phyloP scores from a whole-genome alignment of 1,284 basidiomycete genomes.

The Tylopilus sp. region DNA sequence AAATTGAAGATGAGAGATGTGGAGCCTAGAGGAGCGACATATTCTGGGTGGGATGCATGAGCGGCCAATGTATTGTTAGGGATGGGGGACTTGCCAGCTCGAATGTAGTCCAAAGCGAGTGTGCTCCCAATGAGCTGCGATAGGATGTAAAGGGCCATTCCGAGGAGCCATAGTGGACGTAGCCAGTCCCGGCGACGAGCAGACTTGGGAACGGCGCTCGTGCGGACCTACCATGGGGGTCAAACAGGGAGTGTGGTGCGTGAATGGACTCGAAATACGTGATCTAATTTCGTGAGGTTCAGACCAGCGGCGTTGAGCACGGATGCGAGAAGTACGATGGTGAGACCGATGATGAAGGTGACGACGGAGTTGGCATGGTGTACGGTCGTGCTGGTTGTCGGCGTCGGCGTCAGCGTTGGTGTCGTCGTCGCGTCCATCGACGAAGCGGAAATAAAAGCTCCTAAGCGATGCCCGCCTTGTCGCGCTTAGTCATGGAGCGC shows the following conservation, averaged over 20 bases:
- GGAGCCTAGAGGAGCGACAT: slow-evolving; percentile 80
- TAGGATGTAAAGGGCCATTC: slow-evolving; percentile 78
- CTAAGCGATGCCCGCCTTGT: slow-evolving; percentile 14
- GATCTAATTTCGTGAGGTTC: slow-evolving; percentile 81
- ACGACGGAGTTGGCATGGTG: slow-evolving; percentile 58
- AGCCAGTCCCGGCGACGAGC: slow-evolving; percentile 66
- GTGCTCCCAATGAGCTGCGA: slow-evolving; percentile 86
- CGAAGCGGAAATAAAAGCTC: slow-evolving; percentile 13
- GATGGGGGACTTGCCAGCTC: slow-evolving; percentile 55
- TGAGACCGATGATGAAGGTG: slow-evolving; percentile 76
- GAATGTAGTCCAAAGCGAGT: slow-evolving; percentile 81
- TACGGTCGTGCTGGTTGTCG: slow-evolving; percentile 26
- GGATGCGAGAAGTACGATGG: slow-evolving; percentile 74
- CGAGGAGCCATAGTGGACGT: slow-evolving; percentile 78
- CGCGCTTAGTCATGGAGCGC: slow-evolving; percentile 18
- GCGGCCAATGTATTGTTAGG: not conserved
- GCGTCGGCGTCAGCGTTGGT: not conserved
- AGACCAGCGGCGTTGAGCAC: slow-evolving; percentile 82
- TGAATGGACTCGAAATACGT: slow-evolving; percentile 46
- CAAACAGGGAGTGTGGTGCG: slow-evolving; percentile 2
- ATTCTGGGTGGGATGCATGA: slow-evolving; percentile 49
- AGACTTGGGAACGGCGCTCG: slow-evolving; percentile 66
- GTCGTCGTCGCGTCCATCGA: slow-evolving; percentile 17
- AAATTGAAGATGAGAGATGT: slow-evolving; percentile 88
- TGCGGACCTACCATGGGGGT: slow-evolving; percentile 51